Conservation (phyloP, 2,329 filamentous ascomycete species). For the Metarhizium rileyi region DNA sequence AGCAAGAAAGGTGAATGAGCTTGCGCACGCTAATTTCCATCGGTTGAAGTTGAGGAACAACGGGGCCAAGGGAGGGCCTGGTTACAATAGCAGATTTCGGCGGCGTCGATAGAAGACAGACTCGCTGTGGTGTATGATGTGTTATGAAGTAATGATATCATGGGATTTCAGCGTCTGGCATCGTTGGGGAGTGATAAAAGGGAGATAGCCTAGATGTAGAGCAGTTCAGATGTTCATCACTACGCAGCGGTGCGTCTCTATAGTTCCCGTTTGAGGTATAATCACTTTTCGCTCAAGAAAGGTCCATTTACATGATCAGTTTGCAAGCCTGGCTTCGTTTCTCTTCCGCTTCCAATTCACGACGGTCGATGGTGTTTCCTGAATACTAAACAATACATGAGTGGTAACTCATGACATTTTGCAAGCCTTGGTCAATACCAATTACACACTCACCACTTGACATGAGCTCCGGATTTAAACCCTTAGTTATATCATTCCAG, state of each 20-base stretch:
- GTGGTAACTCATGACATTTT: no score
- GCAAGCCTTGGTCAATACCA: no score
- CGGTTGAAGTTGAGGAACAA: conserved; percentile 52
- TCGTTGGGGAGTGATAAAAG: not conserved
- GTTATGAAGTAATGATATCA: conserved; percentile 3
- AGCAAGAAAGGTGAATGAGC: conserved; percentile 51
- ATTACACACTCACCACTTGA: not conserved
- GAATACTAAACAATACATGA: no score
- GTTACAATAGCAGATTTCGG: conserved; percentile 47
- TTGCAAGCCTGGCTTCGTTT: no score
- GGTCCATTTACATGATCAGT: not conserved
- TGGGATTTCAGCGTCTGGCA: not conserved
- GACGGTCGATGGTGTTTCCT: no score
- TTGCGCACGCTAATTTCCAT: conserved; percentile 59
- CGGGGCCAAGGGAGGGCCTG: conserved; percentile 52
- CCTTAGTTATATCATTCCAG: not conserved
- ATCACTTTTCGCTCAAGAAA: not conserved
- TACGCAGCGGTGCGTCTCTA: not conserved
- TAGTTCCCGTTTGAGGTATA: not conserved
- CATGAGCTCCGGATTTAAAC: not conserved
- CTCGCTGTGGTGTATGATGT: not conserved
- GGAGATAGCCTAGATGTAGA: not conserved
- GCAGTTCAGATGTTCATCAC: not conserved
- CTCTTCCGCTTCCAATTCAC: no score
- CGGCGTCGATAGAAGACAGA: conserved; percentile 27